phyloP scores from a whole-genome alignment of 768 basidiomycete species.

The Hericium coralloides region DNA sequence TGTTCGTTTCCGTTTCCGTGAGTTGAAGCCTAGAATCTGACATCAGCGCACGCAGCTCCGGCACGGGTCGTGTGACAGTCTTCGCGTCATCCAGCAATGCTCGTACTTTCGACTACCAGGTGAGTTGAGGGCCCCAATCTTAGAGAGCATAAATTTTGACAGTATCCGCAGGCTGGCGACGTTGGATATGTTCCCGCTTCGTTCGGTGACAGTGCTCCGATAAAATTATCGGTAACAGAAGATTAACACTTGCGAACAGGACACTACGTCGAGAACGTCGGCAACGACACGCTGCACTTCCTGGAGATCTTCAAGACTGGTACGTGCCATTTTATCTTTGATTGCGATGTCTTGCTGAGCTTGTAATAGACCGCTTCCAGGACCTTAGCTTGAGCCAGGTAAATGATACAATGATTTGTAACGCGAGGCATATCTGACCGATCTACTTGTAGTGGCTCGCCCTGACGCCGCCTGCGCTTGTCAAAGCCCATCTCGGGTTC shows the following conservation, averaged over 20 bases:
- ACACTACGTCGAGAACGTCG: conserved; percentile 37
- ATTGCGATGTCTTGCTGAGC: not conserved
- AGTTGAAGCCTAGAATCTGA: no score
- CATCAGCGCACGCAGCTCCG: conserved; percentile 32
- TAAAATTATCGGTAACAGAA: no score
- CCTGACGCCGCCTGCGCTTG: conserved; percentile 31
- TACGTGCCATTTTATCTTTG: conserved; percentile 3
- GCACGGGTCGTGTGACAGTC: conserved; percentile 43
- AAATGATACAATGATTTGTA: not conserved
- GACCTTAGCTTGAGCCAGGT: conserved; percentile 24
- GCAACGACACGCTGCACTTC: conserved; percentile 28
- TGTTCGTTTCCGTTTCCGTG: conserved; percentile 26
- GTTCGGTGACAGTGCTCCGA: conserved; percentile 30
- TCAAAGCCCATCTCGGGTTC: conserved; percentile 52
- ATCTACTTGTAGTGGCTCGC: conserved; percentile 8
- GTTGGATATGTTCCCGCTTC: conserved; percentile 53
- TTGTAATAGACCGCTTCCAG: conserved; percentile 19
- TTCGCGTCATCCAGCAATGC: conserved; percentile 47
- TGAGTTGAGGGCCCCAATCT: not conserved
- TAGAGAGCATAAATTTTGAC: not conserved
- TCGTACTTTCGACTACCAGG: conserved; percentile 48
- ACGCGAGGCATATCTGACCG: not conserved
- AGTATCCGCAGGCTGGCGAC: conserved; percentile 35
- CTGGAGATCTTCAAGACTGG: conserved; percentile 32
- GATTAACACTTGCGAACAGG: conserved; percentile 11